These are phyloP conservation scores for Amaranthus cruentus DNA, from an alignment of 148 eudicot species.

Conservation along the genomic window DNA sequence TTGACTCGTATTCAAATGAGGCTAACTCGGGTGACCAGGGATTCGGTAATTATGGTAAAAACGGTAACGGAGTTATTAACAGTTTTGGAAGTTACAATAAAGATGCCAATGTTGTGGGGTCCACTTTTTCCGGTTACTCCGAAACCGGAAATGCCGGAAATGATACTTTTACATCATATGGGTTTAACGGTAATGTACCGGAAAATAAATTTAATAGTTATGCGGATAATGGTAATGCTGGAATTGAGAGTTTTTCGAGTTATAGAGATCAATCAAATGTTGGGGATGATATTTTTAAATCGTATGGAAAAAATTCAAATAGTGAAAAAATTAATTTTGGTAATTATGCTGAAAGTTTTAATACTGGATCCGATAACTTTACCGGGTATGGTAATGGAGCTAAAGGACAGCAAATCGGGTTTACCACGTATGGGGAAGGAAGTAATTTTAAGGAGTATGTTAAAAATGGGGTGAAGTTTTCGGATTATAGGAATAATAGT, in stretches of 20 bases:
- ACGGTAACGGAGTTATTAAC: constrained; percentile 41
- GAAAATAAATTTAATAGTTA: constrained; percentile 45
- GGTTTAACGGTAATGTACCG: constrained; percentile 38
- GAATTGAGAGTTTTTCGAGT: constrained; percentile 35
- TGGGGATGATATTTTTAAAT: constrained; percentile 44
- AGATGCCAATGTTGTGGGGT: constrained; percentile 38
- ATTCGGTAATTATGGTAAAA: constrained; percentile 55
- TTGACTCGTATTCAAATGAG: constrained; percentile 29
- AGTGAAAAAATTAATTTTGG: constrained; percentile 32
- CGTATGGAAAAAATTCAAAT: constrained; percentile 50
- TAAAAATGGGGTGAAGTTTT: constrained; percentile 37
- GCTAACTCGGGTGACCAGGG: constrained; percentile 48
- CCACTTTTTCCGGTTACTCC: constrained; percentile 40
- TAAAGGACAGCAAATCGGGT: constrained; percentile 27
- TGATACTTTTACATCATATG: constrained; percentile 49
- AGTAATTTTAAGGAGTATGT: constrained; percentile 52
- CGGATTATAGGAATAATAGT: constrained; percentile 34
- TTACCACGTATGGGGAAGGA: constrained; percentile 41
- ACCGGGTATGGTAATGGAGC: constrained; percentile 48
- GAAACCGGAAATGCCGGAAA: constrained; percentile 32
- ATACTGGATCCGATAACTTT: constrained; percentile 49
- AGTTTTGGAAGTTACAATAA: constrained; percentile 39
- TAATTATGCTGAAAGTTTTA: constrained; percentile 44
- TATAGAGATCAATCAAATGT: constrained; percentile 53
- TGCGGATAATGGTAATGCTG: constrained; percentile 39